Conservation (phyloP, 768 basidiomycete genomes). For the Amanita fuliginea region DNA sequence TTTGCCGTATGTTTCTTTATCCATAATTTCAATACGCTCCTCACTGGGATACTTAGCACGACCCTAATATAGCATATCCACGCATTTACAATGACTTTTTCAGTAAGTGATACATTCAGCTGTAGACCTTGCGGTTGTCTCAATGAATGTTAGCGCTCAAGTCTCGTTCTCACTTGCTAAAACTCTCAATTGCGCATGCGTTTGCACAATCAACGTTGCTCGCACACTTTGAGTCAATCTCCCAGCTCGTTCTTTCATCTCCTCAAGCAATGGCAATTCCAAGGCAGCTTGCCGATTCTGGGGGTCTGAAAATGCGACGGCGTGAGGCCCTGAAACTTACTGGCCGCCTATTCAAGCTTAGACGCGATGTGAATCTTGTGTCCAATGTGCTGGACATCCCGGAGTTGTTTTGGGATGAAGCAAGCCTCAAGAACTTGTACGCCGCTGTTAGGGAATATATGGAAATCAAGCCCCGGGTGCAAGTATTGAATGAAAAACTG, state of each 20-base stretch:
- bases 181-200: constrained; percentile 90
- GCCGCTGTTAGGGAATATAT: constrained; percentile 92
- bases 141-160: constrained; percentile 60
- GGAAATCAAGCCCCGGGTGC: constrained; percentile 78
- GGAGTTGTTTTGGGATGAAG: constrained; percentile 92
- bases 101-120: constrained; percentile 43
- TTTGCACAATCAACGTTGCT: constrained; percentile 91
- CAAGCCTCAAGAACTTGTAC: constrained; percentile 79
- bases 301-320: constrained; percentile 64
- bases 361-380: constrained; percentile 84
- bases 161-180: constrained; percentile 80
- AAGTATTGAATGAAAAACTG: constrained; percentile 80
- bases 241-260: constrained; percentile 69
- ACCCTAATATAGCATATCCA: constrained; percentile 73
- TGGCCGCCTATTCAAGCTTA: constrained; percentile 74
- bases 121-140: neutral
- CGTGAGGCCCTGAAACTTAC: constrained; percentile 82
- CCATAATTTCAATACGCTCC: neutral
- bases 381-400: constrained; percentile 91
- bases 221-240: constrained; percentile 74
- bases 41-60: constrained; percentile 40
- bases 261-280: constrained; percentile 75
- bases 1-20: constrained; percentile 48
- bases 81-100: constrained; percentile 96
- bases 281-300: constrained; percentile 67